phyloP scores from a whole-genome alignment of 1,139 yeast genomes.

The Yamadazyma songkhlaensis region DNA sequence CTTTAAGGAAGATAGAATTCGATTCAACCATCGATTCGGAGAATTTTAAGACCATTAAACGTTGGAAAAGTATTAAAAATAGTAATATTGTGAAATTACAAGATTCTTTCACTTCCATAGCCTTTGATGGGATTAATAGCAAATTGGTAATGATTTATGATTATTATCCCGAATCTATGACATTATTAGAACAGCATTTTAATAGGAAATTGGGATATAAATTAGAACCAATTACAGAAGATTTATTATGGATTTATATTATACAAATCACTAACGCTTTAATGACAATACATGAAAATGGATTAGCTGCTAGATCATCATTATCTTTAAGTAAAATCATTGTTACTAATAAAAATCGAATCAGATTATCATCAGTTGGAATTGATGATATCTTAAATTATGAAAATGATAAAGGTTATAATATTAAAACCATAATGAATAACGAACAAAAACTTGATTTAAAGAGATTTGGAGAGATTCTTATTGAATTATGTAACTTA shows the following conservation, averaged over 20 bases:
- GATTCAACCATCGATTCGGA: slow-evolving; percentile 61
- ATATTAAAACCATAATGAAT: slow-evolving; percentile 13
- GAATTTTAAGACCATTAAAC: slow-evolving; percentile 37
- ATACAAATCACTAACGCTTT: slow-evolving; percentile 73
- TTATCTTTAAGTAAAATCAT: slow-evolving; percentile 68
- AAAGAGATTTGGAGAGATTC: slow-evolving; percentile 51
- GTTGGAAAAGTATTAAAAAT: slow-evolving; percentile 45
- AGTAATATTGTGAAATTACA: slow-evolving; percentile 65
- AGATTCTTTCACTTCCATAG: slow-evolving; percentile 86
- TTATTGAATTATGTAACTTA: slow-evolving; percentile 53
- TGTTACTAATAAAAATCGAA: slow-evolving; percentile 66
- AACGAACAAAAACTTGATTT: slow-evolving; percentile 54
- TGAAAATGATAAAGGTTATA: slow-evolving; percentile 28
- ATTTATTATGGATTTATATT: slow-evolving; percentile 70
- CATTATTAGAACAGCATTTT: slow-evolving; percentile 33
- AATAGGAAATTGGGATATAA: slow-evolving; percentile 30
- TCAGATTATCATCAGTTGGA: slow-evolving; percentile 72
- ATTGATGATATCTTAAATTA: slow-evolving; percentile 62
- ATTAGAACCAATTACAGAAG: slow-evolving; percentile 55
- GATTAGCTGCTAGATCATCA: slow-evolving; percentile 59
- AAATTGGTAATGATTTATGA: slow-evolving; percentile 45
- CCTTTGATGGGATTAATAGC: slow-evolving; percentile 64
- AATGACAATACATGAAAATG: slow-evolving; percentile 56
- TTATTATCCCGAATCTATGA: slow-evolving; percentile 40
- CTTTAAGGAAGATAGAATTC: slow-evolving; percentile 66